Conservation (phyloP, 2,329 filamentous ascomycete species). For the Mycosphaerella sp. region DNA sequence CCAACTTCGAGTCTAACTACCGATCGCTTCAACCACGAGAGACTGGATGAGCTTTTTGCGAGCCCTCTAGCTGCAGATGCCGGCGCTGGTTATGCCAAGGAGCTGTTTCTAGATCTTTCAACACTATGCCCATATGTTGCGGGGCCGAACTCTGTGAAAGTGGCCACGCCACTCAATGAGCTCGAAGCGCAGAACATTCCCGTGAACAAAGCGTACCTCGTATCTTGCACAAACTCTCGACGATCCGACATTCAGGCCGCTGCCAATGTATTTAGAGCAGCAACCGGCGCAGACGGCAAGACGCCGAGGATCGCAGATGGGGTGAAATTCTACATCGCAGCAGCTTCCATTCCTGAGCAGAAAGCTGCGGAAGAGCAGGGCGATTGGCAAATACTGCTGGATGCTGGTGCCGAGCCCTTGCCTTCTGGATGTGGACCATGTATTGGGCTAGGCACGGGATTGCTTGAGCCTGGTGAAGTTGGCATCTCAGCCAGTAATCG, state of each 20-base stretch:
- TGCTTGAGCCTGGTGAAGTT: slow-evolving; percentile 78
- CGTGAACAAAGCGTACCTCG: slow-evolving; percentile 77
- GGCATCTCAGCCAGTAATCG: slow-evolving; percentile 79
- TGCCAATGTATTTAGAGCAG: slow-evolving; percentile 77
- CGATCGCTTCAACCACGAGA: slow-evolving; percentile 63
- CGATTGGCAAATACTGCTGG: slow-evolving; percentile 76
- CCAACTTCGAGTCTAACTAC: slow-evolving; percentile 45
- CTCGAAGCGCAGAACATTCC: slow-evolving; percentile 69
- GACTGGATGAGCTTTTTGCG: slow-evolving; percentile 64
- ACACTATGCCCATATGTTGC: slow-evolving; percentile 78
- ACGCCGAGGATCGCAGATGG: slow-evolving; percentile 65
- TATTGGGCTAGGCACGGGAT: slow-evolving; percentile 74
- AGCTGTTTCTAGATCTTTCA: slow-evolving; percentile 72
- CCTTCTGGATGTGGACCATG: slow-evolving; percentile 76
- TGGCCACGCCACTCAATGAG: slow-evolving; percentile 69
- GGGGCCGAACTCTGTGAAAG: slow-evolving; percentile 86
- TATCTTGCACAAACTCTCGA: slow-evolving; percentile 84
- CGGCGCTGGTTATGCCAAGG: slow-evolving; percentile 75
- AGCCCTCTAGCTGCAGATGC: slow-evolving; percentile 65
- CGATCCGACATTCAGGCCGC: slow-evolving; percentile 75
- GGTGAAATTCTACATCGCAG: slow-evolving; percentile 84
- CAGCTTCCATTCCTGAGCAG: slow-evolving; percentile 75
- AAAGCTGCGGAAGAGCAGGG: slow-evolving; percentile 68
- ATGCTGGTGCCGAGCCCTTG: slow-evolving; percentile 68
- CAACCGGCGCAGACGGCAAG: slow-evolving; percentile 56